Conservation (phyloP, 73 alveolate species). For the Paramecium sexaurelia region DNA sequence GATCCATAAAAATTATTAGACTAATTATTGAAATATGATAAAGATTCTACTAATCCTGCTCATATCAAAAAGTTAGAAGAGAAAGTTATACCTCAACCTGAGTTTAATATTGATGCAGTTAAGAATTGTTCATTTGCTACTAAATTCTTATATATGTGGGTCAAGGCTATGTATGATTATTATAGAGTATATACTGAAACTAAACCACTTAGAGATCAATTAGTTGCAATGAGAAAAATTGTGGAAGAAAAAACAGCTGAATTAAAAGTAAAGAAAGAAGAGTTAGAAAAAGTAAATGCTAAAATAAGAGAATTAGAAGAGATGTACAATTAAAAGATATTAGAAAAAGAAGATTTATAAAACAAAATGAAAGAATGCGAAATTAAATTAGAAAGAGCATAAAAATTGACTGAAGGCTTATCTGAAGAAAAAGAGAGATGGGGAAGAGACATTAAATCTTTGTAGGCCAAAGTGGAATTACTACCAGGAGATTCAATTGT, state of each 20-base stretch:
- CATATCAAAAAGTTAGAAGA: constrained; percentile 71
- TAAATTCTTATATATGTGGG: constrained; percentile 88
- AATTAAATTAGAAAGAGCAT: constrained; percentile 95
- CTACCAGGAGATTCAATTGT: constrained; percentile 97
- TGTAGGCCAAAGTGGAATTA: constrained; percentile 85
- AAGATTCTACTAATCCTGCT: constrained; percentile 75
- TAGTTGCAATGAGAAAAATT: constrained; percentile 71
- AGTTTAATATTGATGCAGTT: constrained; percentile 80
- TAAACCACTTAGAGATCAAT: constrained; percentile 75
- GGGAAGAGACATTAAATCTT: constrained; percentile 91
- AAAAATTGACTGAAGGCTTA: constrained; percentile 95
- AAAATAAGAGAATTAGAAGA: constrained; percentile 71
- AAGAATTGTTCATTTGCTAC: constrained; percentile 87
- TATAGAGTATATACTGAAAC: constrained; percentile 78
- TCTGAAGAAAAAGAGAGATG: constrained; percentile 98
- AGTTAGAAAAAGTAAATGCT: constrained; percentile 78
- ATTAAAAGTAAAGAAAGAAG: constrained; percentile 75
- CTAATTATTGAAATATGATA: constrained; percentile 88
- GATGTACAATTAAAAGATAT: constrained; percentile 68
- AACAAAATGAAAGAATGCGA: constrained; percentile 84
- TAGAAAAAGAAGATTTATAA: constrained; percentile 73
- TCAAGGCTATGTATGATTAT: constrained; percentile 84
- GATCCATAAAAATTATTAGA: constrained; percentile 74
- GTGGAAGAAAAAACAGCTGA: constrained; percentile 73
- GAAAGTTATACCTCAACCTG: constrained; percentile 70